Conservation (phyloP, 2,329 filamentous ascomycete species). For the Simplicillium aogashimaense region DNA sequence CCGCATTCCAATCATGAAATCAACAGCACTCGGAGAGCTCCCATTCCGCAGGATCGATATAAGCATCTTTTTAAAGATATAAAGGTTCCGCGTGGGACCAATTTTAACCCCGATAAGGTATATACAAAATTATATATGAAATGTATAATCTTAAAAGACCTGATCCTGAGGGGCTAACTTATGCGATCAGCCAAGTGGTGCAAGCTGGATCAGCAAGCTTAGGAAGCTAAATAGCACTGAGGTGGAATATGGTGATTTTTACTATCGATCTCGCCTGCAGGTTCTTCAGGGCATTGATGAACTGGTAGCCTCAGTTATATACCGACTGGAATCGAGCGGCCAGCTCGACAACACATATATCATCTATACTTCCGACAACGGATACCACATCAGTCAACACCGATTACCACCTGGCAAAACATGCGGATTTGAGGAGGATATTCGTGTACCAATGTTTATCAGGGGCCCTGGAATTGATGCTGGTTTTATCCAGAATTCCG, state of each 20-base stretch:
- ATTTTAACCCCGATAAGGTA: slow-evolving; percentile 53
- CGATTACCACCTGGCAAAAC: slow-evolving; percentile 47
- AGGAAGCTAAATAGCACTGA: slow-evolving; percentile 23
- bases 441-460: slow-evolving; percentile 47
- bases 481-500: slow-evolving; percentile 26
- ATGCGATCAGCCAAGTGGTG: too few species aligned
- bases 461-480: slow-evolving; percentile 42
- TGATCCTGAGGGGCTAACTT: too few species aligned
- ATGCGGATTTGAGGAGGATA: slow-evolving; percentile 49
- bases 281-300: slow-evolving; percentile 46
- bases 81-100: slow-evolving; percentile 47
- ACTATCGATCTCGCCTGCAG: slow-evolving; percentile 38
- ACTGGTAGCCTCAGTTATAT: slow-evolving; percentile 36
- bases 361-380: slow-evolving; percentile 51
- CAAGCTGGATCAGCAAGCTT: slow-evolving; percentile 35
- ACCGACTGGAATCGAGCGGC: slow-evolving; percentile 34
- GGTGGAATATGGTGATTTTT: slow-evolving; percentile 37
- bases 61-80: slow-evolving; percentile 49
- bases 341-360: slow-evolving; percentile 53
- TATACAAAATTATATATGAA: too few species aligned
- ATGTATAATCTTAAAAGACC: slow-evolving; percentile 9
- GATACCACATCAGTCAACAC: slow-evolving; percentile 51
- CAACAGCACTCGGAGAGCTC: too few species aligned
- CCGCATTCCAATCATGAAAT: slow-evolving; percentile 48
- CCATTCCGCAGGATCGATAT: slow-evolving; percentile 52